Base-by-base conservation (phyloP, 2,329 filamentous ascomycete genomes). In the Aspergillus chevalieri region DNA sequence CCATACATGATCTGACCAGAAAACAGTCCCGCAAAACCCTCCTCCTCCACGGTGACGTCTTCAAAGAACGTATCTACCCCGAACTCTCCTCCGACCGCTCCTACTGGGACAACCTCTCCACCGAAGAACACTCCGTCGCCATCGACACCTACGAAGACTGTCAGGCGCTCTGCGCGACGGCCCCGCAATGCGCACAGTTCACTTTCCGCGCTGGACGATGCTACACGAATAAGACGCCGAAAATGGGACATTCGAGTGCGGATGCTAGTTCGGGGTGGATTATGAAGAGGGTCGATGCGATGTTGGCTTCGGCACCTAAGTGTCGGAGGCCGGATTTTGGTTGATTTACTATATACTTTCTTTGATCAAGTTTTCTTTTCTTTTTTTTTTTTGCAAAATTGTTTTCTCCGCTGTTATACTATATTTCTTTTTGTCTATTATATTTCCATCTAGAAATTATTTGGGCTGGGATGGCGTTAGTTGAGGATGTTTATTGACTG, bases 51-150 rank as follows among this genome's bases (percentile, higher is more conserved):
- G 56, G 62, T 41, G 66, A 70, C 45, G 52, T 69, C 49, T 70
- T 70, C 59, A 64, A 62, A 47, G 67, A 70, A 57, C 62, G 62
- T 49, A 61, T 70, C 46, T 64, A 59, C 49, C 66, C 64, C 7
- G 59, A 65, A 48, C 59, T 70, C 51, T 53, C 55, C 26, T 46
- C 57, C 14, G 52, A 60, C 12, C 61, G 65, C 42, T 52, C 57
- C 34, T 56, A 57, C 47, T 70, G 68, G 68, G 66, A 70, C 52
- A 70, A 70, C 34, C 56, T 68, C 9, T 61, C 66, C 30, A 54
- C 54, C 48, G 59, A 69, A 6, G 63, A 65, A 41, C 64, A 68
- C 9, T 41, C 38, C 15, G 53, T 57, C 2, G 47, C 55, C 28
- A 50, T 62, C 9, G 49, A 56, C 43, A 58, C 55, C 9, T 64